Conservation (phyloP, 192 early-diverging fungal species). For the Podila clonocystis region DNA sequence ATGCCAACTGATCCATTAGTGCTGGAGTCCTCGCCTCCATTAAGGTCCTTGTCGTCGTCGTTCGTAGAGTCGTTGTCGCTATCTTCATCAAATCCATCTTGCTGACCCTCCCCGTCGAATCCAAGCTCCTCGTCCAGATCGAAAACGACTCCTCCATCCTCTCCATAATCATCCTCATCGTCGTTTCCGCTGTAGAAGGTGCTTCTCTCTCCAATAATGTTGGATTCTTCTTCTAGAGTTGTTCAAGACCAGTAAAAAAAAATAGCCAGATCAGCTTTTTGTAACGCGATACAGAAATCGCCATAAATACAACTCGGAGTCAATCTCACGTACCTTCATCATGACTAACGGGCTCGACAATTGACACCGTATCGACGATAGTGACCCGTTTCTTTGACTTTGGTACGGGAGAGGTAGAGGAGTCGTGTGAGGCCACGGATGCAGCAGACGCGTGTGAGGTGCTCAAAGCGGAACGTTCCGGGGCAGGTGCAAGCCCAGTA, state of each 20-base stretch:
- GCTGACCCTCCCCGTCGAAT: constrained; percentile 16
- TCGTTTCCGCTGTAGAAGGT: background rate
- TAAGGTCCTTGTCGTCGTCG: background rate
- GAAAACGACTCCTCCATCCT: constrained; percentile 41
- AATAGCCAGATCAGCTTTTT: background rate
- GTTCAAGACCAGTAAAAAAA: background rate
- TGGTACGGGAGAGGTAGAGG: constrained; percentile 7
- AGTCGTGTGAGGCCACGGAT: background rate
- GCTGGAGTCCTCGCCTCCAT: background rate
- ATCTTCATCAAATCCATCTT: background rate
- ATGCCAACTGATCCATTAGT: constrained; percentile 15
- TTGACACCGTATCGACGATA: constrained; percentile 27
- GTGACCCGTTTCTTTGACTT: constrained; percentile 52
- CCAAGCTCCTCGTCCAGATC: constrained; percentile 48
- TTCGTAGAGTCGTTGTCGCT: constrained; percentile 7
- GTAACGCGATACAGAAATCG: no score
- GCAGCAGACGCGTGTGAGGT: background rate
- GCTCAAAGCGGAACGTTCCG: constrained; percentile 5
- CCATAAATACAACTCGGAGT: background rate
- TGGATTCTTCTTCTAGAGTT: background rate
- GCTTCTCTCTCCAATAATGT: no score
- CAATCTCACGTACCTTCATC: background rate
- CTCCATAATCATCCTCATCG: background rate
- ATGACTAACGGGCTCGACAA: constrained; percentile 16
- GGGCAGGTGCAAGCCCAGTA: background rate